A percentile compares a stretch with the other conserved stretches of the same genome.
Evolutionary conservation across 345 rosid species (phyloP).

Genomic region (Erysimum cheiranthoides): DNA sequence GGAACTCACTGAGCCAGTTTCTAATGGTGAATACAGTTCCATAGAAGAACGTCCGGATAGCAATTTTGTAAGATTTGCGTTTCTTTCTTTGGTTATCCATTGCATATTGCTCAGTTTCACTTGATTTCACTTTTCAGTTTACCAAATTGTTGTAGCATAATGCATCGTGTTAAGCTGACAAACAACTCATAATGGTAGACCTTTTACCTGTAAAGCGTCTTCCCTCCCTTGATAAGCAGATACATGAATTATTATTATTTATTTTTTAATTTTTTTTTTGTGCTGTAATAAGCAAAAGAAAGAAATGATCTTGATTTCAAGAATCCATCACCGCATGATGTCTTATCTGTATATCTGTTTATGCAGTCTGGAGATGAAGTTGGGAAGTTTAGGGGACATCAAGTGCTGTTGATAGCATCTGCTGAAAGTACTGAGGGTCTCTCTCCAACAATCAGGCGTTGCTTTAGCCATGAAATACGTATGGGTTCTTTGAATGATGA

Average conservation of each 20-base stretch:
- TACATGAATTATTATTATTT: too few relatives aligned
- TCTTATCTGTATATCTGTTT: constrained; percentile 17
- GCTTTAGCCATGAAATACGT: constrained; percentile 93
- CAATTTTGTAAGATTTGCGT: constrained; percentile 61
- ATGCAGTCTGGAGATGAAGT: constrained; percentile 42
- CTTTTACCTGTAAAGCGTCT: constrained; percentile 6
- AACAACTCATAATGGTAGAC: background rate
- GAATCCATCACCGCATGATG: constrained; percentile 8
- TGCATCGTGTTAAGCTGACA: background rate
- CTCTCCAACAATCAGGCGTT: constrained; percentile 83
- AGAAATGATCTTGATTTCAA: background rate
- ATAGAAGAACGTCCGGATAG: constrained; percentile 52
- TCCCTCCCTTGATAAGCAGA: background rate
- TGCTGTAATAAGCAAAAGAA: background rate
- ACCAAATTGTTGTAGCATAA: constrained; percentile 3
- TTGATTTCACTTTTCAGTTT: background rate
- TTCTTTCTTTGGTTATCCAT: constrained; percentile 24
- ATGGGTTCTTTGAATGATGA: constrained; percentile 83
- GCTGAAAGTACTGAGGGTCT: constrained; percentile 89
- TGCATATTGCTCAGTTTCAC: constrained; percentile 32
- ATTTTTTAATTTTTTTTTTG: background rate
- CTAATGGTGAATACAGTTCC: constrained; percentile 54
- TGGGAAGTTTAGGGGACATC: constrained; percentile 51
- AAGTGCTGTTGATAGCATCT: constrained; percentile 81
- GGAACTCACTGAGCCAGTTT: constrained; percentile 74